Evolutionary conservation across 2,329 filamentous ascomycete genomes (phyloP), one percentile per base, ranked within the genome.

Genomic region (Cryphonectria naterciae): DNA sequence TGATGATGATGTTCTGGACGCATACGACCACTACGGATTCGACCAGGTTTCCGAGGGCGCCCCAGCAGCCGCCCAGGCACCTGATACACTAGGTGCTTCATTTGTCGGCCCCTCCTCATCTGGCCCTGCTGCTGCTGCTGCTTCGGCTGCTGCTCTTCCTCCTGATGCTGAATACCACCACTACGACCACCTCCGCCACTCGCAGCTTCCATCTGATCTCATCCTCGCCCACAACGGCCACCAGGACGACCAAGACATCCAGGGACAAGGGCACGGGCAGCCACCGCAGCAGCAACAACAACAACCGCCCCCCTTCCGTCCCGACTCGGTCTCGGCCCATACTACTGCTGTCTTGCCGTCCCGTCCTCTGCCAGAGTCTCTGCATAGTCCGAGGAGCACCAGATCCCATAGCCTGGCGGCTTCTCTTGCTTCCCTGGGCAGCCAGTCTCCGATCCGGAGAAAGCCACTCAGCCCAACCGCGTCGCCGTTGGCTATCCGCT

Each of bases 401-500:
- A 78, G 76, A 73, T 79, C 76, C 66, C 76, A 74, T 68, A 78
- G 76, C 71, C 75, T 78, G 71, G 78, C 77, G 70, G 77, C 73
- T 60, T 75, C 73, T 74, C 75, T 74, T 72, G 77, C 73, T 58
- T 75, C 73, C 73, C 74, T 74, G 71, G 78, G 70, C 61, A 65
- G 69, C 65, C 72, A 68, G 60, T 70, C 75, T 58, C 78, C 81
- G 73, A 86, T 91, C 80, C 86, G 85, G 77, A 85, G 89, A 73
- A 91, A 91, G 80, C 89, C 89, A 68, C 78, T 91, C 72, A 89
- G 88, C 60, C 81, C 83, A 10, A 85, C 85, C 43, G 86, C 86
- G 65, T 88, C 86, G 54, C 82, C 85, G 71, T 77, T 87, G 74
- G 85, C 83, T 67, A 82, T 83, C 46, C 81, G 84, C 72, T 86